A percentile compares a stretch with the other conserved stretches of the same genome.
Evolutionary conservation across 495 filamentous ascomycete genomes (phyloP).

Genomic region (Tuber brumale): DNA sequence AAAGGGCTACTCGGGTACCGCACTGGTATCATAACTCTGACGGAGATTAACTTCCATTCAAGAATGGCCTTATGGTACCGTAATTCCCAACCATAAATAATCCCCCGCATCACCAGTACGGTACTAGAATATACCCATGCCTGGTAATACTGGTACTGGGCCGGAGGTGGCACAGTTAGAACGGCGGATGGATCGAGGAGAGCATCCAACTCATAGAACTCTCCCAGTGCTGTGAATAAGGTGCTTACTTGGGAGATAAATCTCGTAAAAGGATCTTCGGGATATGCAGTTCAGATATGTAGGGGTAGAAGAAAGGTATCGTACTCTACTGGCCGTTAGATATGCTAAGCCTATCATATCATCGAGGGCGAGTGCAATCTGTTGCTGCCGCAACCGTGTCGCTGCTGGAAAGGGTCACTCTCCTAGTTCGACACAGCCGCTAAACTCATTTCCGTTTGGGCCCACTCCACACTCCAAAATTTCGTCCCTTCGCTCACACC

Average conservation of each 20-base stretch:
- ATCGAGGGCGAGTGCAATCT: not conserved
- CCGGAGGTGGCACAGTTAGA: not conserved
- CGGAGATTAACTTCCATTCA: not conserved
- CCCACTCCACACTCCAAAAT: not conserved
- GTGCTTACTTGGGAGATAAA: not conserved
- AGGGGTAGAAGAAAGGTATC: not conserved
- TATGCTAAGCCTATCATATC: not conserved
- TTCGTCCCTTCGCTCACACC: conserved; percentile 4
- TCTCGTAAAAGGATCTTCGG: not conserved
- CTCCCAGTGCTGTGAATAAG: not conserved
- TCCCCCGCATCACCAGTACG: not conserved
- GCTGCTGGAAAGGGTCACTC: not conserved
- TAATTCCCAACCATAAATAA: not conserved
- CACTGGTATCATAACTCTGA: not conserved
- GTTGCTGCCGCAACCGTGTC: not conserved
- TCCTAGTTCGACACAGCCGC: not conserved
- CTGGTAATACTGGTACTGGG: not conserved
- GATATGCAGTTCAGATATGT: not conserved
- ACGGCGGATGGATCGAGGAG: not conserved
- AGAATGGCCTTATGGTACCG: not conserved
- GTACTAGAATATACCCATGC: not conserved
- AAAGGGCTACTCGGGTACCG: not conserved
- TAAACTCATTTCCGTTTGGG: not conserved
- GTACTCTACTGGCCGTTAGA: not conserved
- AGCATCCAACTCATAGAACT: not conserved